Evolutionary conservation across 768 basidiomycete genomes (phyloP).

Genomic region (Mycena crocata): DNA sequence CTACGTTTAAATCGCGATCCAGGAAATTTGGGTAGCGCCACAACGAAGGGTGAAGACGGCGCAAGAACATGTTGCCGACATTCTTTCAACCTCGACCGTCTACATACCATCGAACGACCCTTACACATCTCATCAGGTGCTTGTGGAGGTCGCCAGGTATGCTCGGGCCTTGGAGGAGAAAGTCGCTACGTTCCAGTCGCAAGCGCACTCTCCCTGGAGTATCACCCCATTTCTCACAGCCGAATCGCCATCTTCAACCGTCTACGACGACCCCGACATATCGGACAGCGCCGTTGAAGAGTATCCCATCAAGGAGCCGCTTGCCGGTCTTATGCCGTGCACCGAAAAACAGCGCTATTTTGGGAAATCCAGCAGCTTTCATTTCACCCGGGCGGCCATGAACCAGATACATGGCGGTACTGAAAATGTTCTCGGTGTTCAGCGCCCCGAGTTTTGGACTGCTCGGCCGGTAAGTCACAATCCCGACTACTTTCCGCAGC

Average conservation of each 20-base stretch:
- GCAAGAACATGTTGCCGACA: conserved; percentile 12
- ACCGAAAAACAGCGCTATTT: not conserved
- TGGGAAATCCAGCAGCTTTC: conserved; percentile 16
- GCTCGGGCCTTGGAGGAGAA: conserved; percentile 16
- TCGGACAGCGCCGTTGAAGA: not conserved
- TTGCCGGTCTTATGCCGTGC: not conserved
- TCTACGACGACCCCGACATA: not conserved
- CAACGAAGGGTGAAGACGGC: too few species aligned
- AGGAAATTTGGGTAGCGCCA: too few species aligned
- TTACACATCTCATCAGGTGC: not conserved
- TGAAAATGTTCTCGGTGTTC: conserved; percentile 3
- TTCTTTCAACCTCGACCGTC: conserved; percentile 11
- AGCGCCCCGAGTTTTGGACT: conserved; percentile 32
- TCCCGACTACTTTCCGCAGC: not conserved
- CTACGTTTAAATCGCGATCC: too few species aligned
- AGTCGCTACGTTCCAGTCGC: not conserved
- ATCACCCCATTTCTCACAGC: not conserved
- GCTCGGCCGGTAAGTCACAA: conserved; percentile 12
- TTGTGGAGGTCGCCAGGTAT: conserved; percentile 12
- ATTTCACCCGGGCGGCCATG: conserved; percentile 13
- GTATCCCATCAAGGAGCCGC: not conserved
- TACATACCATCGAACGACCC: conserved; percentile 11
- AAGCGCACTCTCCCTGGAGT: not conserved
- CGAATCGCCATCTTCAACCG: not conserved
- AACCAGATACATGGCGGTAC: conserved; percentile 6